These are phyloP conservation scores for Peronospora destructor DNA, from an alignment of 352 stramenopile species.

Conservation along the genomic window DNA sequence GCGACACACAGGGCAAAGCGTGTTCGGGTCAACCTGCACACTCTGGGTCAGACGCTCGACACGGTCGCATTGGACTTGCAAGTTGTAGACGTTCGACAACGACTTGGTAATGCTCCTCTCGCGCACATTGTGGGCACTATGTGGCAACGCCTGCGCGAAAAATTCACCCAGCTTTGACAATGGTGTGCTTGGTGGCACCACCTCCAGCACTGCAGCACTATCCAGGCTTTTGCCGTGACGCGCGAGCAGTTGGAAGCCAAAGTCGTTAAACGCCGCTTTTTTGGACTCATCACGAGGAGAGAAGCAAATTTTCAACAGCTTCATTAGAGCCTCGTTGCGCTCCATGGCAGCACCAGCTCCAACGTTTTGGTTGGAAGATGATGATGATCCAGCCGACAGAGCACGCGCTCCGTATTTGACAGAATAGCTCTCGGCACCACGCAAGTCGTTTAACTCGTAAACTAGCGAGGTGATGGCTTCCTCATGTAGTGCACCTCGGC, in stretches of 20 bases:
- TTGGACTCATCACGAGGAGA: slow-evolving; percentile 73
- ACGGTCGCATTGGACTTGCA: slow-evolving; percentile 83
- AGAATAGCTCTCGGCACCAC: slow-evolving; percentile 75
- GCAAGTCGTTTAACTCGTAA: slow-evolving; percentile 74
- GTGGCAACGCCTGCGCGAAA: slow-evolving; percentile 70
- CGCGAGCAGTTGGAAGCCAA: slow-evolving; percentile 65
- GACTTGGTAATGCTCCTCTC: slow-evolving; percentile 76
- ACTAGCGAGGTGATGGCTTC: slow-evolving; percentile 72
- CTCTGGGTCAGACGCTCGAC: slow-evolving; percentile 71
- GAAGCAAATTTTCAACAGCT: slow-evolving; percentile 78
- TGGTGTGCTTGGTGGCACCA: slow-evolving; percentile 63
- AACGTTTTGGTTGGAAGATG: slow-evolving; percentile 29
- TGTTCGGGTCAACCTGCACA: slow-evolving; percentile 79
- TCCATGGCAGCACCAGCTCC: slow-evolving; percentile 32
- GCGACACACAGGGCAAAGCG: slow-evolving; percentile 70
- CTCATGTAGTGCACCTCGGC: slow-evolving; percentile 69
- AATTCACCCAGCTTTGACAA: slow-evolving; percentile 80
- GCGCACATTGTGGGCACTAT: slow-evolving; percentile 77
- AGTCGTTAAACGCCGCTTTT: slow-evolving; percentile 72
- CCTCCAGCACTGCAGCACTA: slow-evolving; percentile 52
- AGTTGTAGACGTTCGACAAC: slow-evolving; percentile 86
- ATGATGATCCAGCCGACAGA: slow-evolving; percentile 13
- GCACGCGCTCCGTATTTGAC: slow-evolving; percentile 61
- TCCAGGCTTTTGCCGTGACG: slow-evolving; percentile 78
- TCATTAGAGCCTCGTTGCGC: slow-evolving; percentile 63